Conservation (phyloP, 768 basidiomycete genomes). For the Hypholoma fasciculare region DNA sequence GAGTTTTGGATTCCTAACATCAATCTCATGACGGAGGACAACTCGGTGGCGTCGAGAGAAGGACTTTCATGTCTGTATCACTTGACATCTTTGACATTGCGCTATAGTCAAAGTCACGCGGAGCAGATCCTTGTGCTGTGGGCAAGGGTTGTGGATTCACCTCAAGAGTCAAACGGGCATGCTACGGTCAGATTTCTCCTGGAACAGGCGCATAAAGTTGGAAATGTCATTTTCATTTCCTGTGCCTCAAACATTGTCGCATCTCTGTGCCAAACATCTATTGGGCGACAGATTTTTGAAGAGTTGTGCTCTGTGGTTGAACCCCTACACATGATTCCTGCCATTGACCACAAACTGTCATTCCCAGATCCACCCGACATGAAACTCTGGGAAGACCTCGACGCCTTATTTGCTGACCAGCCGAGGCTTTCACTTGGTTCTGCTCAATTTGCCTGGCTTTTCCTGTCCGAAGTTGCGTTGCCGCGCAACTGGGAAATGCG, state of each 20-base stretch:
- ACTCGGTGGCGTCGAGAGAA: conserved; percentile 52
- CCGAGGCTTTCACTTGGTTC: conserved; percentile 73
- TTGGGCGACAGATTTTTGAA: conserved; percentile 73
- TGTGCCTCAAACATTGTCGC: conserved; percentile 84
- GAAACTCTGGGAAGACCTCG: conserved; percentile 79
- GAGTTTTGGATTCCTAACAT: conserved; percentile 85
- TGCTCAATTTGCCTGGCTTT: conserved; percentile 87
- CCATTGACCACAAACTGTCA: conserved; percentile 67
- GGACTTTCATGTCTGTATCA: conserved; percentile 74
- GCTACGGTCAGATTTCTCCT: conserved; percentile 82
- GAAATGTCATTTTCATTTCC: conserved; percentile 72
- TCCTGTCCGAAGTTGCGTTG: conserved; percentile 74
- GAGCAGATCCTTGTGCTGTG: conserved; percentile 83
- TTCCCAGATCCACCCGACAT: conserved; percentile 66
- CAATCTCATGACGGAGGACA: conserved; percentile 64
- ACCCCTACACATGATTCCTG: conserved; percentile 81
- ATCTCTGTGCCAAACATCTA: conserved; percentile 75
- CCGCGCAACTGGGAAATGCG: conserved; percentile 77
- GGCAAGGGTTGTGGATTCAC: conserved; percentile 72
- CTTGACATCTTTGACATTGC: conserved; percentile 78
- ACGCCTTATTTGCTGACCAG: conserved; percentile 71
- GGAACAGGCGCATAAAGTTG: conserved; percentile 85
- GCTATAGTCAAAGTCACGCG: conserved; percentile 70
- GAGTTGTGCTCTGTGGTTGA: conserved; percentile 86
- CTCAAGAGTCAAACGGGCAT: conserved; percentile 72